Conservation (phyloP, 805 yeast genomes). For the Wickerhamomyces chaumierensis region DNA sequence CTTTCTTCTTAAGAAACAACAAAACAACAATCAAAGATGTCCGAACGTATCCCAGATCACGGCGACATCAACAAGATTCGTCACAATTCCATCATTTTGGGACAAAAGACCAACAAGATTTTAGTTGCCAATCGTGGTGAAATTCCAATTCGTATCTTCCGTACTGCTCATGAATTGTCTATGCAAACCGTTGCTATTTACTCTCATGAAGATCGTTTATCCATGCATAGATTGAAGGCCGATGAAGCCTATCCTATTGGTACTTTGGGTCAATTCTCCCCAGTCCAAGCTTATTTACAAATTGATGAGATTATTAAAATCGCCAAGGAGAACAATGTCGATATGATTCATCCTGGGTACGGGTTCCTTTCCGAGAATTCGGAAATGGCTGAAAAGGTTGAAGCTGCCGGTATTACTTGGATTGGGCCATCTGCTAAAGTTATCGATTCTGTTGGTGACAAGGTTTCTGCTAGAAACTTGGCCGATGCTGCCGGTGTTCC, state of each 20-base stretch:
- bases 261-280: constrained; percentile 76
- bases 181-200: constrained; percentile 96
- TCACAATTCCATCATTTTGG: constrained; percentile 28
- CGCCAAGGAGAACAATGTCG: constrained; percentile 66
- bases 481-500: constrained; percentile 82
- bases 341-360: constrained; percentile 90
- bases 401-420: constrained; percentile 87
- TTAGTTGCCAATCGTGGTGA: constrained; percentile 81
- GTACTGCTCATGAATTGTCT: constrained; percentile 95
- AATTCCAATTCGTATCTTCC: constrained; percentile 79
- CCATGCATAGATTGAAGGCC: constrained; percentile 91
- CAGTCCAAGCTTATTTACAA: constrained; percentile 92
- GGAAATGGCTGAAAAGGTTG: constrained; percentile 87
- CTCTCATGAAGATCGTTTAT: constrained; percentile 89
- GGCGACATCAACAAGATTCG: constrained; percentile 24
- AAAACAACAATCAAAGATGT: not conserved
- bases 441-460: constrained; percentile 93
- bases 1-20: too few species aligned
- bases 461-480: constrained; percentile 84
- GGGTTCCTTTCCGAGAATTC: constrained; percentile 88
- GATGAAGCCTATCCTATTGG: constrained; percentile 93
- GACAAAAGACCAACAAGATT: constrained; percentile 37
- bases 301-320: constrained; percentile 88
- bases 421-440: constrained; percentile 84
- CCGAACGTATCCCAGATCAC: constrained; percentile 9